Base-by-base conservation (phyloP, 1,284 basidiomycete species). In the Porogramme epimiltina region DNA sequence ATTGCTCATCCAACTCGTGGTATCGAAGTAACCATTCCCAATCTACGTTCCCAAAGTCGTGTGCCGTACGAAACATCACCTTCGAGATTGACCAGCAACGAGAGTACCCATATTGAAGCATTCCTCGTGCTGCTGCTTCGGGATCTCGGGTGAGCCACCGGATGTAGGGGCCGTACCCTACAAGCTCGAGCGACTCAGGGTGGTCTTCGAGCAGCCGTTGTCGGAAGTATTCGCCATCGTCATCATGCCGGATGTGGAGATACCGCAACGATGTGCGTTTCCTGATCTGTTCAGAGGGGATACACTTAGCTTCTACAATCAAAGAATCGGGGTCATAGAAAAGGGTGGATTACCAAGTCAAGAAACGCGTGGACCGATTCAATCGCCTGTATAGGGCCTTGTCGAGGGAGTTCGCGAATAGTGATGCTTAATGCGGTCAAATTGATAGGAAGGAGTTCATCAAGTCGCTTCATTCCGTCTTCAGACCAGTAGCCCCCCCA, bases 81-180 rank as follows among this genome's bases (percentile, higher is more conserved):
- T 45, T 45, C 22, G 31, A 33, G 13, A 18, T 4, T 5, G 43
- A 20, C 33, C 43, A 45, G 15, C 18, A 18, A 16, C 9, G 34
- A 6, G 34, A 37, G 6, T 18, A 37, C 9, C 15, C 34, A 13
- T 6, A 37, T 5, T 16, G 34, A 10, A 37, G 34, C 9, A 8
- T 31, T 13, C 28, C 28, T 13, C 8, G 6, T 13, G 28, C 13
- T 31, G 28, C 28, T 13, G 28, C 16, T 28, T 45, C 9, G 13
- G 28, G 28, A 28, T 36, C 20, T 8, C 31, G 43, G 20, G 36
- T 18, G 6, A 33, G 28, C 38, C 42, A 22, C 18, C 42, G 25
- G 10, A 56, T 13, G n/a, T 23, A 22, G 22, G 48, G 19, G 19
- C 49, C 45, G 45, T 48, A 45, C 9, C 55, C 55, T 5, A 53